These are phyloP conservation scores for Penicillium roqueforti DNA, from an alignment of 495 filamentous ascomycete genomes.

Conservation along the genomic window DNA sequence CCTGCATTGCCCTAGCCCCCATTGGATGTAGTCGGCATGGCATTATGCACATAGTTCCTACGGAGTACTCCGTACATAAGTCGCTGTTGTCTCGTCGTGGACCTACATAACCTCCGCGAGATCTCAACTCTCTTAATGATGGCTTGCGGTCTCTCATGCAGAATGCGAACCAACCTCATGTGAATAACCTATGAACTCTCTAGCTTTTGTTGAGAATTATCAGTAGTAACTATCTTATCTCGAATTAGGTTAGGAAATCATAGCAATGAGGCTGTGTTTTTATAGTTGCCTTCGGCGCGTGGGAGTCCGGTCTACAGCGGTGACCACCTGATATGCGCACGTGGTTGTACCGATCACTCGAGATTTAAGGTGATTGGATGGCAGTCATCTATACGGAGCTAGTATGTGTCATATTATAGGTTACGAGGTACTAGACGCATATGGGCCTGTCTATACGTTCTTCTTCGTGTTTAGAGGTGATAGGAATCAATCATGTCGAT, in stretches of 20 bases:
- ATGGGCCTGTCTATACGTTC: too few relatives aligned
- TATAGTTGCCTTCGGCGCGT: neutral
- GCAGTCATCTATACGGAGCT: neutral
- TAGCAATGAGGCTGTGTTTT: too few relatives aligned
- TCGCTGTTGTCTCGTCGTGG: neutral
- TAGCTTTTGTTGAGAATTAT: neutral
- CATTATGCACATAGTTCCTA: neutral
- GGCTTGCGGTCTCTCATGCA: neutral
- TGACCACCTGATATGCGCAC: neutral
- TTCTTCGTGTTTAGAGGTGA: too few relatives aligned
- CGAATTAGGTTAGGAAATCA: too few relatives aligned
- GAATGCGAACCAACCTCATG: too few relatives aligned
- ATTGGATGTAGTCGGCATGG: neutral
- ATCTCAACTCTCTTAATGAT: neutral
- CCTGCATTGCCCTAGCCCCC: neutral
- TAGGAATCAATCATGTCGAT: neutral
- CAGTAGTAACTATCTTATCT: too few relatives aligned
- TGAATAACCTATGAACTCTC: neutral
- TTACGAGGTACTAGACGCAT: neutral
- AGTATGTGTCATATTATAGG: neutral
- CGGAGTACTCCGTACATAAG: neutral
- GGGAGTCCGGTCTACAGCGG: neutral
- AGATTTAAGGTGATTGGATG: neutral
- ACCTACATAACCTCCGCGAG: neutral
- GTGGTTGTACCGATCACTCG: neutral